Percentiles rank a stretch among this genome's conserved stretches.
phyloP scores from a whole-genome alignment of 352 stramenopile species.

The Phytophthora palmivora region DNA sequence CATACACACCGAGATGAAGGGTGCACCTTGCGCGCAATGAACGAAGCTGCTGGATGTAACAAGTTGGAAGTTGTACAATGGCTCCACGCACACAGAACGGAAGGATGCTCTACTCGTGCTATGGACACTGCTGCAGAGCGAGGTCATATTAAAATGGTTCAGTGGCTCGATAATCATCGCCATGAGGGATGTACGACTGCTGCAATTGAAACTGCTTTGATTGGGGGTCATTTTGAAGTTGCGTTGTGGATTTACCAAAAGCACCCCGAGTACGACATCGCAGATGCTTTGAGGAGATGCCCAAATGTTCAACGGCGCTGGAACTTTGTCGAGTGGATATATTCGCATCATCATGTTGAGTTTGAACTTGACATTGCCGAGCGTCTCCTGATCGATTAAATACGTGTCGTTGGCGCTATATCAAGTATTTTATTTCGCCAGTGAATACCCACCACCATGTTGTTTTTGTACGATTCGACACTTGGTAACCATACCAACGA shows the following conservation, averaged over 20 bases:
- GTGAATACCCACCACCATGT: no score
- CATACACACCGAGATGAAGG: no score
- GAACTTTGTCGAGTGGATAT: not conserved
- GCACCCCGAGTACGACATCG: not conserved
- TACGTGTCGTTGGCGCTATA: no score
- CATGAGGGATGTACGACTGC: no score
- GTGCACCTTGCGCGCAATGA: no score
- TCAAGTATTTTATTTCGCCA: no score
- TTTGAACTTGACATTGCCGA: not conserved
- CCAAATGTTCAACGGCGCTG: not conserved
- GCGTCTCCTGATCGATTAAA: not conserved
- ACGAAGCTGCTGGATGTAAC: no score
- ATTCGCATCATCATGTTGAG: not conserved
- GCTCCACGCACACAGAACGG: slow-evolving; percentile 3
- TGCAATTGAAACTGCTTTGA: slow-evolving; percentile 7
- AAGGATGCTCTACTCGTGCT: slow-evolving; percentile 9
- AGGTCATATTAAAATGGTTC: no score
- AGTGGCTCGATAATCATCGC: no score
- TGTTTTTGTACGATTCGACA: no score
- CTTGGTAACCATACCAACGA: no score
- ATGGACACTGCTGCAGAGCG: slow-evolving; percentile 16
- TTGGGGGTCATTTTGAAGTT: slow-evolving; percentile 2
- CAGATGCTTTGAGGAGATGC: not conserved
- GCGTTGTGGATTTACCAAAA: slow-evolving; percentile 7
- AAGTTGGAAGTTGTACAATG: slow-evolving; percentile 17